These are phyloP conservation scores for Ophiocordyceps camponoti-leonardi DNA, from an alignment of 2,329 filamentous ascomycete genomes.

Conservation along the genomic window DNA sequence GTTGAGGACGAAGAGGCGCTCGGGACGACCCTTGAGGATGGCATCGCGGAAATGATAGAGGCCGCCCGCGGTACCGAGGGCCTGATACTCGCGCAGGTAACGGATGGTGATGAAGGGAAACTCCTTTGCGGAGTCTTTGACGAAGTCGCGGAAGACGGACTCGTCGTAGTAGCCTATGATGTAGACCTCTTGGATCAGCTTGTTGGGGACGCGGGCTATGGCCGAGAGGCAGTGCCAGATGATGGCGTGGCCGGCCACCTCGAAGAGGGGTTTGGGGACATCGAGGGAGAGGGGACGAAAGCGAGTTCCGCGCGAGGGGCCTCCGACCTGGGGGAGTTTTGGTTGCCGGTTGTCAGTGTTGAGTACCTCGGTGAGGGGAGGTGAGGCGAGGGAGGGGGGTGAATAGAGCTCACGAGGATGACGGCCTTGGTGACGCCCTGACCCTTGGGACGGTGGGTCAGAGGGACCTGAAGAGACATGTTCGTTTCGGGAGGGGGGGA, in stretches of 20 bases:
- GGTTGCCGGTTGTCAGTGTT: neutral
- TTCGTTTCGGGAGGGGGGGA: too few species aligned
- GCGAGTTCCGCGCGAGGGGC: constrained; percentile 85
- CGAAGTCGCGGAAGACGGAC: constrained; percentile 91
- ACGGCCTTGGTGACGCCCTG: constrained; percentile 71
- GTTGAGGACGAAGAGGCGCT: constrained; percentile 93
- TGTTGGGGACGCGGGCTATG: constrained; percentile 71
- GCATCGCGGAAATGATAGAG: constrained; percentile 99
- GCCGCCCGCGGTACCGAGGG: constrained; percentile 85
- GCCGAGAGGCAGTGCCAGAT: constrained; percentile 95
- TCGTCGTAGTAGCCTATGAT: constrained; percentile 99
- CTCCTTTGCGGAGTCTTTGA: constrained; percentile 72
- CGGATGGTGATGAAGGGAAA: constrained; percentile 76
- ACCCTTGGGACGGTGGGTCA: constrained; percentile 28
- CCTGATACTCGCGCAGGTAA: constrained; percentile 95
- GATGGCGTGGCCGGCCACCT: constrained; percentile 94
- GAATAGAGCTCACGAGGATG: constrained; percentile 51
- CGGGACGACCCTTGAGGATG: constrained; percentile 87
- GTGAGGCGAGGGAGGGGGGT: neutral
- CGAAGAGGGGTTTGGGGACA: constrained; percentile 95
- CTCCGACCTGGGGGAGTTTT: constrained; percentile 54
- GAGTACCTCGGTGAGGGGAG: neutral
- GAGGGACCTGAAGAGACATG: constrained; percentile 41
- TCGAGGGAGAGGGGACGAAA: constrained; percentile 93
- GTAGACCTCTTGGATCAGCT: constrained; percentile 76